Percentiles rank a stretch among this genome's conserved stretches.
phyloP scores from a whole-genome alignment of 768 basidiomycete genomes.

The Boletus edulis region DNA sequence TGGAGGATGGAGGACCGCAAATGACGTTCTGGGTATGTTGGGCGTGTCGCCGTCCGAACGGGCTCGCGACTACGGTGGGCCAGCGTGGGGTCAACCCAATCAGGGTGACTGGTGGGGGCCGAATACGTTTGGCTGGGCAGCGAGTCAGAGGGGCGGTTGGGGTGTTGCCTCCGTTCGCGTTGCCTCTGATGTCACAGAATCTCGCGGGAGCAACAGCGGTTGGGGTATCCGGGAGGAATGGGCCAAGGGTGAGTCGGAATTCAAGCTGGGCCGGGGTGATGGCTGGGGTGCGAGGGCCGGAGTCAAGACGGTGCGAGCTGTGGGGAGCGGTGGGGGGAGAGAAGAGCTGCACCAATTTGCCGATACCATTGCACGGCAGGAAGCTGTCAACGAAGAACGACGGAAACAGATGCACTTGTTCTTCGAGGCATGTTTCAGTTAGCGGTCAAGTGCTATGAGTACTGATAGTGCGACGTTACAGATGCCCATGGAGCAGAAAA shows the following conservation, averaged over 20 bases:
- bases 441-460: background rate
- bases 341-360: slow-evolving; percentile 38
- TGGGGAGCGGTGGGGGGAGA: background rate
- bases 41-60: slow-evolving; percentile 15
- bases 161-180: slow-evolving; percentile 3
- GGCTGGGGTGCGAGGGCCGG: background rate
- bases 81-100: slow-evolving; percentile 6
- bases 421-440: slow-evolving; percentile 39
- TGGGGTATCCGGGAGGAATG: slow-evolving; percentile 22
- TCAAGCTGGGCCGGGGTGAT: background rate
- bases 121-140: background rate
- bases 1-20: slow-evolving; percentile 30
- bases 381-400: slow-evolving; percentile 38
- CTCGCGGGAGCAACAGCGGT: slow-evolving; percentile 7
- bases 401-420: slow-evolving; percentile 49
- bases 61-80: background rate
- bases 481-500: slow-evolving; percentile 56
- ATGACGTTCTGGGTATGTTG: slow-evolving; percentile 28
- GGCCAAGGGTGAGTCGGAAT: slow-evolving; percentile 1
- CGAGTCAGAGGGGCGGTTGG: slow-evolving; percentile 12
- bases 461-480: slow-evolving; percentile 22
- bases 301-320: background rate
- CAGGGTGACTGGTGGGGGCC: slow-evolving; percentile 14
- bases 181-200: slow-evolving; percentile 23
- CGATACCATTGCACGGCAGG: slow-evolving; percentile 43